A percentile compares a stretch with the other conserved stretches of the same genome.
These are phyloP conservation scores for Suhomyces wounanorum DNA, from an alignment of 1,139 yeast species.

Conservation along the genomic window DNA sequence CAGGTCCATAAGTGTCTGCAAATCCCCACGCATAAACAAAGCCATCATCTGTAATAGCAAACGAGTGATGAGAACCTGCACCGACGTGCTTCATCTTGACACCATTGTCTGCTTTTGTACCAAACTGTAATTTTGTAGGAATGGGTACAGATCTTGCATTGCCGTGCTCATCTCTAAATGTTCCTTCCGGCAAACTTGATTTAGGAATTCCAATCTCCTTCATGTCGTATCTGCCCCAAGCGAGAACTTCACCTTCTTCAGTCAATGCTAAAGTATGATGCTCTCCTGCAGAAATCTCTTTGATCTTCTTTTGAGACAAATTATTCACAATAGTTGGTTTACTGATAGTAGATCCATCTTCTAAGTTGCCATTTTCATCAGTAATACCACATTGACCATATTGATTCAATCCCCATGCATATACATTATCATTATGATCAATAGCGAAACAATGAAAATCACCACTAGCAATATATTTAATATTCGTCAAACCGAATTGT, in stretches of 20 bases:
- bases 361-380: slow-evolving; percentile 49
- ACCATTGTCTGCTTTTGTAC: slow-evolving; percentile 23
- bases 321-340: slow-evolving; percentile 71
- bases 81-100: slow-evolving; percentile 63
- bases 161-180: slow-evolving; percentile 78
- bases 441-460: slow-evolving; percentile 96
- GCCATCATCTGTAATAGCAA: slow-evolving; percentile 85
- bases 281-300: slow-evolving; percentile 84
- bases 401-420: slow-evolving; percentile 94
- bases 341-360: slow-evolving; percentile 80
- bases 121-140: slow-evolving; percentile 63
- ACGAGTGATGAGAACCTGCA: slow-evolving; percentile 89
- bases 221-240: slow-evolving; percentile 94
- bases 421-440: slow-evolving; percentile 67
- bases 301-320: slow-evolving; percentile 58
- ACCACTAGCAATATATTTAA: slow-evolving; percentile 84
- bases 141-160: slow-evolving; percentile 84
- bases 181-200: slow-evolving; percentile 60
- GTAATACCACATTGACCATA: slow-evolving; percentile 94
- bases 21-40: slow-evolving; percentile 95
- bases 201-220: slow-evolving; percentile 82
- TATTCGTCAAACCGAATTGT: slow-evolving; percentile 74
- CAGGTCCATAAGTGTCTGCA: slow-evolving; percentile 94
- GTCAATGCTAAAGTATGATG: slow-evolving; percentile 86
- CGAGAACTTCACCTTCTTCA: slow-evolving; percentile 66